phyloP scores from a whole-genome alignment of 2,329 filamentous ascomycete species.

The Aspergillus transmontanensis region DNA sequence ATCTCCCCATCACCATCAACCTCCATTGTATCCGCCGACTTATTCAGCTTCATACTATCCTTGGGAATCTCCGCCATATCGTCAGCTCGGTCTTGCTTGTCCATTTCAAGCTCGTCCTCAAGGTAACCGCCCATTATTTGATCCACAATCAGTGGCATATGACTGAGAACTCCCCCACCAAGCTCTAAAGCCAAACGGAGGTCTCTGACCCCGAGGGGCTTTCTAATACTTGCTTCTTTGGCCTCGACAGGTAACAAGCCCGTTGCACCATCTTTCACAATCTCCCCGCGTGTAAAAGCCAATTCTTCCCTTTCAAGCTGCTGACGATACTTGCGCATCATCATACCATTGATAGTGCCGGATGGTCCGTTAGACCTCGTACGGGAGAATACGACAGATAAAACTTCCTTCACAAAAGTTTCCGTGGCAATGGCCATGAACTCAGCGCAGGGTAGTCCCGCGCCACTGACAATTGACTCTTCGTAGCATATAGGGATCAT shows the following conservation, averaged over 20 bases:
- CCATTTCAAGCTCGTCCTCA: constrained; percentile 71
- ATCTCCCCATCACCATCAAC: constrained; percentile 42
- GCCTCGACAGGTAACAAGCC: constrained; percentile 81
- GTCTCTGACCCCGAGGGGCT: constrained; percentile 75
- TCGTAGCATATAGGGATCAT: constrained; percentile 69
- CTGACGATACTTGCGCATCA: constrained; percentile 75
- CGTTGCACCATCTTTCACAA: constrained; percentile 69
- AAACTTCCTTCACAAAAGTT: constrained; percentile 64
- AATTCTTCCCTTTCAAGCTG: constrained; percentile 78
- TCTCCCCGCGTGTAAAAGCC: constrained; percentile 69
- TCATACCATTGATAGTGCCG: constrained; percentile 69
- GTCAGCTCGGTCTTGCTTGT: constrained; percentile 38
- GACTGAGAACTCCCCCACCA: constrained; percentile 72
- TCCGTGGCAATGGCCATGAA: constrained; percentile 64
- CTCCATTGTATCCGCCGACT: constrained; percentile 42
- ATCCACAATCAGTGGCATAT: constrained; percentile 75
- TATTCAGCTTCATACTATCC: constrained; percentile 24
- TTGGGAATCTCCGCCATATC: constrained; percentile 22
- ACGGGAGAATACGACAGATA: constrained; percentile 57
- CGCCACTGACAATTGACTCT: constrained; percentile 59
- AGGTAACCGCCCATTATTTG: constrained; percentile 71
- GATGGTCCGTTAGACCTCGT: constrained; percentile 62
- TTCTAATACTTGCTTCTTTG: constrained; percentile 71
- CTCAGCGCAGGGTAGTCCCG: constrained; percentile 57
- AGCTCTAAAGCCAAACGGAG: constrained; percentile 74